These are phyloP conservation scores for Penicillium sp. DNA, from an alignment of 2,329 filamentous ascomycete genomes.

Conservation along the genomic window DNA sequence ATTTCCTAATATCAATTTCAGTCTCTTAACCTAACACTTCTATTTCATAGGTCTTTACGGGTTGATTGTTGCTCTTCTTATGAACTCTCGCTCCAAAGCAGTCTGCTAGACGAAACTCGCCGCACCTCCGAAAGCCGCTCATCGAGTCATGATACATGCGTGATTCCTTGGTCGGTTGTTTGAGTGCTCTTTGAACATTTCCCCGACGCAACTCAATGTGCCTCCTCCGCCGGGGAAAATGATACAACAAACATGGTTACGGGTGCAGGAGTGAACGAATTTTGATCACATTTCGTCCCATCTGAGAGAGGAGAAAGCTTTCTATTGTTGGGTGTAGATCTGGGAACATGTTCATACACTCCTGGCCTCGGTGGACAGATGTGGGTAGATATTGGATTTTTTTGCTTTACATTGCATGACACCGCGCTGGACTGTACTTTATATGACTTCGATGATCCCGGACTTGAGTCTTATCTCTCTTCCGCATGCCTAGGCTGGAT, in stretches of 20 bases:
- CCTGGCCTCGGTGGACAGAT: constrained; percentile 18
- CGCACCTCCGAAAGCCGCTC: constrained; percentile 11
- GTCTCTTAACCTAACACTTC: constrained; percentile 9
- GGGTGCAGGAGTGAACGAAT: constrained; percentile 17
- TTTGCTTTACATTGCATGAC: constrained; percentile 28
- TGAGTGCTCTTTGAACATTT: constrained; percentile 7
- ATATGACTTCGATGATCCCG: constrained; percentile 21
- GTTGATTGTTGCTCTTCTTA: constrained; percentile 96
- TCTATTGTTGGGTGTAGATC: constrained; percentile 20
- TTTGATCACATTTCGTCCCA: constrained; percentile 19
- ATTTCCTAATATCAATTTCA: not conserved
- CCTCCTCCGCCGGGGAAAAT: constrained; percentile 3
- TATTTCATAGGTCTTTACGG: constrained; percentile 81
- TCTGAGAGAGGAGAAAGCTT: constrained; percentile 12
- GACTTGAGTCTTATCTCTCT: constrained; percentile 11
- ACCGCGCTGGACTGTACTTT: constrained; percentile 30
- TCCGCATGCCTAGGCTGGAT: constrained; percentile 5
- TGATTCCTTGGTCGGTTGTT: constrained; percentile 7
- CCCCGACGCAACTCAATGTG: constrained; percentile 4
- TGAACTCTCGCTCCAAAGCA: constrained; percentile 90
- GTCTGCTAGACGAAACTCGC: constrained; percentile 53
- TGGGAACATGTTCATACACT: constrained; percentile 10
- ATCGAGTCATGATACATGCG: constrained; percentile 12
- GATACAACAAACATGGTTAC: constrained; percentile 12
- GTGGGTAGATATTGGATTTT: constrained; percentile 30